These are phyloP conservation scores for Xylaria sp. DNA, from an alignment of 2,329 filamentous ascomycete genomes.

Conservation along the genomic window DNA sequence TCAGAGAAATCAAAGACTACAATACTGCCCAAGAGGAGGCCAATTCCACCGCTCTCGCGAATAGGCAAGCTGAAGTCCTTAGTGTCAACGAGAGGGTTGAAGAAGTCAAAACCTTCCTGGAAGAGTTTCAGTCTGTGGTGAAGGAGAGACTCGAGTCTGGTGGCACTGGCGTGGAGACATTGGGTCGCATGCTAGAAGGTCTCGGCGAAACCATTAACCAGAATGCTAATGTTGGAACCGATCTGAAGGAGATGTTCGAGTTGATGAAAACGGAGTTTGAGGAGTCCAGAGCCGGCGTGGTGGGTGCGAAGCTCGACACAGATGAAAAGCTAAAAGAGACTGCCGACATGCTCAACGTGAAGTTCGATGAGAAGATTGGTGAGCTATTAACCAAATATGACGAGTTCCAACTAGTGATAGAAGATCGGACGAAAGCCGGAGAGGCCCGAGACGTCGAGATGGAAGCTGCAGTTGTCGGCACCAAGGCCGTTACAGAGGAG, in stretches of 20 bases:
- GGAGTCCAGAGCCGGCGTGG: constrained; percentile 81
- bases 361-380: constrained; percentile 73
- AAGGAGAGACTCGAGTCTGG: constrained; percentile 82
- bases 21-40: constrained; percentile 75
- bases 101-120: constrained; percentile 80
- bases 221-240: constrained; percentile 68
- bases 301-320: constrained; percentile 82
- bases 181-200: constrained; percentile 76
- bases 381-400: constrained; percentile 90
- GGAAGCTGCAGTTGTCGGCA: constrained; percentile 77
- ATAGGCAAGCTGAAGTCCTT: constrained; percentile 84
- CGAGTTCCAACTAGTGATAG: constrained; percentile 78
- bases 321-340: constrained; percentile 78
- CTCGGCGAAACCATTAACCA: constrained; percentile 71
- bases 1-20: constrained; percentile 78
- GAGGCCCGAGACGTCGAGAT: constrained; percentile 80
- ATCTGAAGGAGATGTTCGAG: constrained; percentile 77
- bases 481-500: constrained; percentile 86
- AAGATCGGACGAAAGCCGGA: constrained; percentile 77
- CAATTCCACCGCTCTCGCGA: constrained; percentile 82
- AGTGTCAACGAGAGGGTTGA: constrained; percentile 80
- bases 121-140: constrained; percentile 81
- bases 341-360: constrained; percentile 63
- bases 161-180: constrained; percentile 74
- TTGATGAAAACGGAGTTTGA: constrained; percentile 89